These are phyloP conservation scores for Amylocarpus encephaloides DNA, from an alignment of 2,329 filamentous ascomycete species.

Conservation along the genomic window DNA sequence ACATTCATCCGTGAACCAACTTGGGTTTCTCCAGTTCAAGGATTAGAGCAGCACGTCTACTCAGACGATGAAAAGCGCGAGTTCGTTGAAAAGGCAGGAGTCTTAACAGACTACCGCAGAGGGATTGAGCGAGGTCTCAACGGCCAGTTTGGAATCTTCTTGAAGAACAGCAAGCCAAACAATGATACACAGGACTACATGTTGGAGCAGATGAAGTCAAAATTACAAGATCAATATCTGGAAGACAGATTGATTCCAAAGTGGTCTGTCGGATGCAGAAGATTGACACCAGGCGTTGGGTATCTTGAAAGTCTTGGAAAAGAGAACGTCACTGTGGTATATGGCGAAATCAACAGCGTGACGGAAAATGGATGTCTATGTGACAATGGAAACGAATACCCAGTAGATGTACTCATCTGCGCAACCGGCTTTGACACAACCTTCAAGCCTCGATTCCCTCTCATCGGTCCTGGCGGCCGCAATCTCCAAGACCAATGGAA, in stretches of 20 bases:
- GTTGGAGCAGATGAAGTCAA: slow-evolving; percentile 35
- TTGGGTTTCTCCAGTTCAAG: slow-evolving; percentile 37
- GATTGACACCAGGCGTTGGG: slow-evolving; percentile 42
- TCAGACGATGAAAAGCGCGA: slow-evolving; percentile 35
- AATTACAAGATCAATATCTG: slow-evolving; percentile 30
- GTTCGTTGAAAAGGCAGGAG: slow-evolving; percentile 37
- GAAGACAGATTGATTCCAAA: slow-evolving; percentile 46
- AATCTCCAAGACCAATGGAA: slow-evolving; percentile 21
- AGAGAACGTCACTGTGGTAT: slow-evolving; percentile 42
- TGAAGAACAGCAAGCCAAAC: slow-evolving; percentile 33
- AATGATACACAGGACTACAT: slow-evolving; percentile 36
- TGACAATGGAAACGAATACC: slow-evolving; percentile 35
- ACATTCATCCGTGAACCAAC: slow-evolving; percentile 34
- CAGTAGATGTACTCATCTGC: slow-evolving; percentile 44
- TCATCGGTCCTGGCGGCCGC: slow-evolving; percentile 16
- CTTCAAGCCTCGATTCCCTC: slow-evolving; percentile 21
- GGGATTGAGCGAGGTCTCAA: slow-evolving; percentile 41
- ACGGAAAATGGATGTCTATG: slow-evolving; percentile 35
- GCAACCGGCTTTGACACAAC: slow-evolving; percentile 46
- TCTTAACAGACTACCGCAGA: slow-evolving; percentile 39
- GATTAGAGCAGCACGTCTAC: slow-evolving; percentile 40
- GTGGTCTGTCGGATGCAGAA: slow-evolving; percentile 49
- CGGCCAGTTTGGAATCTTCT: slow-evolving; percentile 41
- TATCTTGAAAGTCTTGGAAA: slow-evolving; percentile 44
- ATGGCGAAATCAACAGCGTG: slow-evolving; percentile 37